Evolutionary conservation across 2,329 filamentous ascomycete species (phyloP).

Genomic region (Neoascochyta sp.): DNA sequence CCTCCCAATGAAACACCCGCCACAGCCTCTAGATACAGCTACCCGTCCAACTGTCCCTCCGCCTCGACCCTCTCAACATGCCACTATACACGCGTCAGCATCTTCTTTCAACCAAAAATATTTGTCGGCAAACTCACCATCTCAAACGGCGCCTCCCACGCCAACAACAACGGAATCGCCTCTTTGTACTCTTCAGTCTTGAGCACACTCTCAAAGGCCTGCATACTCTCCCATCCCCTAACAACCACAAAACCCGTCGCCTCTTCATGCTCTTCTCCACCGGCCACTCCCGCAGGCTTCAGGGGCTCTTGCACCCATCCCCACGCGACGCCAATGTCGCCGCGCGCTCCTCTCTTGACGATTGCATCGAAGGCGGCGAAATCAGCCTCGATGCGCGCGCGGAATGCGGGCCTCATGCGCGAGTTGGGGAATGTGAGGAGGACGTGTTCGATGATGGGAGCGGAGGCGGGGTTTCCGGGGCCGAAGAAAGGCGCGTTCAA

Average conservation of each 20-base stretch:
- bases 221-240: neutral
- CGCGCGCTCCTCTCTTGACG: neutral
- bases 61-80: too few relatives aligned
- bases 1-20: too few relatives aligned
- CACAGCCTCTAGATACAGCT: too few relatives aligned
- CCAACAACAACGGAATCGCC: neutral
- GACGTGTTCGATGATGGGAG: neutral
- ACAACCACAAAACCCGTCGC: neutral
- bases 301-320: neutral
- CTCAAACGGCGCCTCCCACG: neutral
- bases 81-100: too few relatives aligned
- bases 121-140: too few relatives aligned
- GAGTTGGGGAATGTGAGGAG: neutral
- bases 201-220: neutral
- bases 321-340: neutral
- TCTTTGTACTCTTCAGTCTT: neutral
- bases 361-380: neutral
- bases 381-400: neutral
- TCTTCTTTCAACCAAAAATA: too few relatives aligned
- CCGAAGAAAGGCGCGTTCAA: too few relatives aligned
- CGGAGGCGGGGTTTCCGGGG: neutral
- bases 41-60: too few relatives aligned
- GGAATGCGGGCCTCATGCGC: neutral
- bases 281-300: too few relatives aligned
- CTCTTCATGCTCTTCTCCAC: neutral